These are phyloP conservation scores for Beauveria sp. DNA, from an alignment of 2,329 filamentous ascomycete species.

Conservation along the genomic window DNA sequence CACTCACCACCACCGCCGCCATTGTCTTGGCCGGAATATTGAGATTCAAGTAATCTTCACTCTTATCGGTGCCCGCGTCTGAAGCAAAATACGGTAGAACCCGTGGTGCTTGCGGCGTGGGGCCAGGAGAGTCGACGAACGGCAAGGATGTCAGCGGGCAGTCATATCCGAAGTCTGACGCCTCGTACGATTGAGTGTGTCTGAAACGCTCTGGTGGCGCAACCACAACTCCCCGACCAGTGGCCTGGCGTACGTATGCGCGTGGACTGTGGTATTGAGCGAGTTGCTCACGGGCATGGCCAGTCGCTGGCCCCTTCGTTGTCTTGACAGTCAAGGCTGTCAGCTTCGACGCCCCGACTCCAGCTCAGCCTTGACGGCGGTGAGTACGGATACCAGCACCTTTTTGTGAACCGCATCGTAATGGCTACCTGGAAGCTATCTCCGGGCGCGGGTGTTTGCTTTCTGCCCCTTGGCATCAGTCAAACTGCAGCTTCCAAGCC, in stretches of 20 bases:
- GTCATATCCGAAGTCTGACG: slow-evolving; percentile 21
- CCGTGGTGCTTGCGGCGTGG: slow-evolving; percentile 24
- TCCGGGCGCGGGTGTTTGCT: neutral
- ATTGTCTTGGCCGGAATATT: slow-evolving; percentile 32
- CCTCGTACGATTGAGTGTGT: slow-evolving; percentile 14
- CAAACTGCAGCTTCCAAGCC: neutral
- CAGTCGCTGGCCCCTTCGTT: slow-evolving; percentile 26
- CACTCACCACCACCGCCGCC: slow-evolving; percentile 25
- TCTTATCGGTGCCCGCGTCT: slow-evolving; percentile 18
- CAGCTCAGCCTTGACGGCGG: neutral
- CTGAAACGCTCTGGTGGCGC: slow-evolving; percentile 23
- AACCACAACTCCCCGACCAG: slow-evolving; percentile 29
- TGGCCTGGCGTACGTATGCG: slow-evolving; percentile 30
- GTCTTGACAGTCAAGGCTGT: slow-evolving; percentile 20
- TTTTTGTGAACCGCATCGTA: neutral
- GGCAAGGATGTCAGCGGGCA: slow-evolving; percentile 20
- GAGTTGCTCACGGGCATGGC: slow-evolving; percentile 23
- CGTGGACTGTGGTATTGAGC: slow-evolving; percentile 17
- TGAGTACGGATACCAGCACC: neutral
- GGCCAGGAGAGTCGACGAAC: slow-evolving; percentile 19
- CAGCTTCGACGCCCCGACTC: neutral
- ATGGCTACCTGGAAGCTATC: neutral
- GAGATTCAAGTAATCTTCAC: slow-evolving; percentile 31
- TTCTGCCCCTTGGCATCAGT: neutral
- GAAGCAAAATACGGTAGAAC: slow-evolving; percentile 18